A percentile compares a stretch with the other conserved stretches of the same genome.
Evolutionary conservation across 2,329 filamentous ascomycete species (phyloP).

Genomic region (Talaromyces islandicus): DNA sequence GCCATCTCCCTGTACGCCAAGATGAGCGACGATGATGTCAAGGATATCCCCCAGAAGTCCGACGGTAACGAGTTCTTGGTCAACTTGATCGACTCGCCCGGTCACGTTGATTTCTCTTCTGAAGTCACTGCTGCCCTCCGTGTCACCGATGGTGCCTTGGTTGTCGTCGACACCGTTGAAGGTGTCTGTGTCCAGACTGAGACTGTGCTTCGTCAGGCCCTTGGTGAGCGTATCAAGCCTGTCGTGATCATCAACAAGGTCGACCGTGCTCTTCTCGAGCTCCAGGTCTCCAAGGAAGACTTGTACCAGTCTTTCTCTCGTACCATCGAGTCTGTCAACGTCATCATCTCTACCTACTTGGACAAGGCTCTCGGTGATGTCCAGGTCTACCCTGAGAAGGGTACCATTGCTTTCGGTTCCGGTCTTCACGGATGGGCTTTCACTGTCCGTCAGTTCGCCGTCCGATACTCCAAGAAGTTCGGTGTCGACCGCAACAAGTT

Average conservation of each 20-base stretch:
- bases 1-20: constrained; percentile 96
- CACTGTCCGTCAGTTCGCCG: constrained; percentile 96
- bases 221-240: constrained; percentile 99
- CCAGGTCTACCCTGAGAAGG: constrained; percentile 96
- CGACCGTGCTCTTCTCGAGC: constrained; percentile 97
- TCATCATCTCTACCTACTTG: constrained; percentile 98
- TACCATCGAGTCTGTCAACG: constrained; percentile 99
- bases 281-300: constrained; percentile 98
- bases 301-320: constrained; percentile 99
- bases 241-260: constrained; percentile 99
- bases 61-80: constrained; percentile 97
- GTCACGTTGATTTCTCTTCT: constrained; percentile 99
- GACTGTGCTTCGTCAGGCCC: constrained; percentile 97
- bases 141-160: constrained; percentile 99
- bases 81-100: constrained; percentile 99
- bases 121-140: constrained; percentile 98
- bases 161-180: constrained; percentile 99
- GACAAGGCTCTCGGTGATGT: constrained; percentile 96
- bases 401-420: constrained; percentile 97
- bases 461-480: constrained; percentile 98
- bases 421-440: constrained; percentile 99
- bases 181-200: constrained; percentile 99
- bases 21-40: constrained; percentile 73
- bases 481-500: constrained; percentile 99
- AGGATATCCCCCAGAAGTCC: constrained; percentile 86